Conservation (phyloP, 306 rosid genomes). For the Sicyos edulis region DNA sequence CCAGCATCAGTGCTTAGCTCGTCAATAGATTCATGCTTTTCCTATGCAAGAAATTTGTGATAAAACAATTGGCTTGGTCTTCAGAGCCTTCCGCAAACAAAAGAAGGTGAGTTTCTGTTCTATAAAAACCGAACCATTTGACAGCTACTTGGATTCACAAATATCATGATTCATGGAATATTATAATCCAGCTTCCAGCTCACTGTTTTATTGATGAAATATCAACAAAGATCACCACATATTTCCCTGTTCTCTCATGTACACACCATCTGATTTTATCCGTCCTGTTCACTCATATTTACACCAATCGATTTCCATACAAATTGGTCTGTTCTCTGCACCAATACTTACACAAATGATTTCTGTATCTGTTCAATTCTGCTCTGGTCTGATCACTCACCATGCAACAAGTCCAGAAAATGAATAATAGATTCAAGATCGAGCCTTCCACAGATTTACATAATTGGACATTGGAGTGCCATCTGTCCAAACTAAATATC, state of each 20-base stretch:
- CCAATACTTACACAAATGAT: not conserved
- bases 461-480: slow-evolving; percentile 19
- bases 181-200: slow-evolving; percentile 1
- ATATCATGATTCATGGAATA: not conserved
- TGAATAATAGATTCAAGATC: slow-evolving; percentile 16
- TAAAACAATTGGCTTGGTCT: not conserved
- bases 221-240: slow-evolving; percentile 1
- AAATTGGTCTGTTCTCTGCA: slow-evolving; percentile 1
- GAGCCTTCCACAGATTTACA: slow-evolving; percentile 11
- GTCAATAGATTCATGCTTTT: not conserved
- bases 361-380: slow-evolving; percentile 9
- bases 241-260: not conserved
- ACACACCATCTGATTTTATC: not conserved
- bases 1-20: not conserved
- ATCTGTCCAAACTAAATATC: slow-evolving; percentile 15
- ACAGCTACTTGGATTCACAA: slow-evolving; percentile 3
- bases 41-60: not conserved
- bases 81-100: not conserved
- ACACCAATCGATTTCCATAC: not conserved
- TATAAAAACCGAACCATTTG: not conserved
- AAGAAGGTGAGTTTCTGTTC: not conserved
- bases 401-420: slow-evolving; percentile 17
- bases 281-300: not conserved
- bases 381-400: not conserved
- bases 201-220: not conserved